A percentile compares a stretch with the other conserved stretches of the same genome.
phyloP scores from a whole-genome alignment of 768 basidiomycete species.

The Lyophyllum semitale region DNA sequence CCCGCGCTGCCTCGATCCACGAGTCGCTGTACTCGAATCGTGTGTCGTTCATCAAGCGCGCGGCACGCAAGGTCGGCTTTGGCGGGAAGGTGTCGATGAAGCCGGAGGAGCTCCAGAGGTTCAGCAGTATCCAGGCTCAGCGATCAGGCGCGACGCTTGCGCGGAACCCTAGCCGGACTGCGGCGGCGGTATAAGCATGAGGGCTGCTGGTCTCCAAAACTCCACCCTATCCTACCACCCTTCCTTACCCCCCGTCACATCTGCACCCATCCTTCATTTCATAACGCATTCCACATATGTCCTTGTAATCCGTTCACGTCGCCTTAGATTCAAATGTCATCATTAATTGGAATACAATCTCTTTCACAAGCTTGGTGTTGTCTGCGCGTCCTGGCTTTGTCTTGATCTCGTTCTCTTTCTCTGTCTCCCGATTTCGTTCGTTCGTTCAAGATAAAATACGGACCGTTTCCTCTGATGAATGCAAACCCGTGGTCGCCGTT shows the following conservation, averaged over 20 bases:
- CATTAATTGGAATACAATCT: conserved; percentile 9
- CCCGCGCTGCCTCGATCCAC: conserved; percentile 87
- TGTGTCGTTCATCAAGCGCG: conserved; percentile 89
- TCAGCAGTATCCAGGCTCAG: conserved; percentile 84
- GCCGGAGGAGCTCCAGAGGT: conserved; percentile 83
- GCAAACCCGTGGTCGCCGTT: no score
- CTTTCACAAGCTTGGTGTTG: neutral
- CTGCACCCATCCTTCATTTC: neutral
- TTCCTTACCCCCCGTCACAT: neutral
- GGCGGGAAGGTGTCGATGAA: conserved; percentile 78
- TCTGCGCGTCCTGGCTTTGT: neutral
- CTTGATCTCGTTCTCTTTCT: neutral
- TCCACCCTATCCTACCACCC: neutral
- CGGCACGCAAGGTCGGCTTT: conserved; percentile 87
- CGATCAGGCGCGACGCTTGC: conserved; percentile 77
- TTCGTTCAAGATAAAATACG: no score
- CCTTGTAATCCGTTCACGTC: neutral
- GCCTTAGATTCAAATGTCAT: conserved; percentile 3
- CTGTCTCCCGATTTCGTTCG: neutral
- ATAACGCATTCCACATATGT: neutral
- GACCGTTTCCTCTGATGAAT: no score
- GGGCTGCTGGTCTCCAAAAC: no score
- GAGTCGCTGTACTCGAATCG: conserved; percentile 95
- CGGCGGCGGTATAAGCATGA: conserved; percentile 17
- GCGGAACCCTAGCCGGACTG: conserved; percentile 71